Conservation (phyloP, 2,329 filamentous ascomycete species). For the Podosphaera xanthii region DNA sequence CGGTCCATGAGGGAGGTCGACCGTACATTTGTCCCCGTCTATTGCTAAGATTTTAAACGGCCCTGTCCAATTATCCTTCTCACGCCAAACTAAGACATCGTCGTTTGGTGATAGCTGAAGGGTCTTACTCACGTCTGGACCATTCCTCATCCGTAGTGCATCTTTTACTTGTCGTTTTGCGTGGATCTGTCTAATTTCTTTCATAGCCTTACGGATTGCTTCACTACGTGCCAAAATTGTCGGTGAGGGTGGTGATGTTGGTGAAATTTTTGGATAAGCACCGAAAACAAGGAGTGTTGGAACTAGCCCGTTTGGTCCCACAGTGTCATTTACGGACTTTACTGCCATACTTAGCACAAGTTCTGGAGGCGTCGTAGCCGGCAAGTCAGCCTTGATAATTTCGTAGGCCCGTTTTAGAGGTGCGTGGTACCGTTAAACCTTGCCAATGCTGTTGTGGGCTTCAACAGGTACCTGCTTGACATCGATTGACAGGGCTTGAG, state of each 20-base stretch:
- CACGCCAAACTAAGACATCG: slow-evolving; percentile 2
- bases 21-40: not conserved
- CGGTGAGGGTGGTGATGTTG: not conserved
- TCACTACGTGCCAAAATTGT: not conserved
- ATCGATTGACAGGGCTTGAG: not conserved
- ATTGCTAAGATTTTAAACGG: not conserved
- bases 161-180: not conserved
- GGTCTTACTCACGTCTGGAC: too few species aligned
- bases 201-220: slow-evolving; percentile 3
- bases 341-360: too few species aligned
- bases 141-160: too few species aligned
- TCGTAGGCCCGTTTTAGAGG: slow-evolving; percentile 1
- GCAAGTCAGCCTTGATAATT: not conserved
- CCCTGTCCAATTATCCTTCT: slow-evolving; percentile 1
- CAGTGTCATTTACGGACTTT: too few species aligned
- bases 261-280: not conserved
- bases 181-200: slow-evolving; percentile 1
- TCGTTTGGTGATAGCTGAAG: too few species aligned
- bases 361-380: not conserved
- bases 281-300: not conserved
- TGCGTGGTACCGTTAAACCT: not conserved
- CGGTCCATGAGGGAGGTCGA: not conserved
- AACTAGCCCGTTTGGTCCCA: too few species aligned
- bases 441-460: not conserved
- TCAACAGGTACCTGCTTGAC: too few species aligned